Base-by-base conservation (phyloP, 768 basidiomycete species). In the Mycena crocata region DNA sequence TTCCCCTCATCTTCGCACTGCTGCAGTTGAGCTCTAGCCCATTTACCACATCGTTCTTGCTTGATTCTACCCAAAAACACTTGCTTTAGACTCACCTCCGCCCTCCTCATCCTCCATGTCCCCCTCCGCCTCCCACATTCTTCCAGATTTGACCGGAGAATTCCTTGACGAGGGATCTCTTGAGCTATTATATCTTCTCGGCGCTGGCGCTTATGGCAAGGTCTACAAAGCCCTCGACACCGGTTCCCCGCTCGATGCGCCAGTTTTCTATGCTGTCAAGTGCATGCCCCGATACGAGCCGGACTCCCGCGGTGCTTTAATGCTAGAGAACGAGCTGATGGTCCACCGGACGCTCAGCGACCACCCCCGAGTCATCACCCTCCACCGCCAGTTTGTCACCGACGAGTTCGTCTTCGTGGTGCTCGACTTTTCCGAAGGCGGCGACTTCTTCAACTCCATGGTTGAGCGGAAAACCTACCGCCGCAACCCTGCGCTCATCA, bases 321-420 rank as follows among this genome's bases (percentile, higher is more conserved):
- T 77, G 66, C 87, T 88, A 70, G 72, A 76, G 2, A 76, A 86
- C 30, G 90, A 91, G 77, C 83, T 89, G 39, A 46, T 40, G 23
- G 57, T 79, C 34, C 82, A 82, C 62, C 52, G 66, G 14, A 49
- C 66, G 28, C 74, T 67, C 8, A 30, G 78, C 10, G 65, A 62
- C 2, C 81, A 80, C 52, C 75, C 78, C 7, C 73, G 79, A 65
- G 79, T 92, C 71, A 80, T 89, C 59, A 83, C 83, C 1, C 72
- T 90, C 32, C 81, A 84, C 31, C 57, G 52, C 72, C 80, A 83
- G 34, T 82, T 85, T 45, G 73, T 86, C 61, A 81, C 85, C 66
- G 83, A 86, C 64, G 79, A 80, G n/a, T 75, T 77, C n/a, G 64
- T 88, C 60, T 89, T 85, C 77, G 78, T 89, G 63, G 78, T 84